Evolutionary conservation across 179 eudicot species (phyloP).

Genomic region (Camellia oleifera): DNA sequence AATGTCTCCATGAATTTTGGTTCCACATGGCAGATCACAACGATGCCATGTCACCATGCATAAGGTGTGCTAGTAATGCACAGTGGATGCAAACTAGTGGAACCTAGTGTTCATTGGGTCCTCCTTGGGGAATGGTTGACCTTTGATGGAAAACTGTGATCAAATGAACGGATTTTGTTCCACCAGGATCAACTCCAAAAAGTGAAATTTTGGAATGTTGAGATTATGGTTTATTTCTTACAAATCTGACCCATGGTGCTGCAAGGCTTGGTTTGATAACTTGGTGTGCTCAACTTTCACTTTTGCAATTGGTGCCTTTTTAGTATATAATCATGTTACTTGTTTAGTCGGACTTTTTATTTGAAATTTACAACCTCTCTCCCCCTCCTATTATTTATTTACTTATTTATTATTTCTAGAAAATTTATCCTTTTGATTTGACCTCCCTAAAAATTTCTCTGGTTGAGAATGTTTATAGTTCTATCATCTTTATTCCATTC

Average conservation of each 20-base stretch:
- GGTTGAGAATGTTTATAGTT: not conserved
- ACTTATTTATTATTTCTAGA: not conserved
- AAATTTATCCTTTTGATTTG: not conserved
- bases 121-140: not conserved
- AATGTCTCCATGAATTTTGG: not conserved
- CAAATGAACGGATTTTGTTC: not conserved
- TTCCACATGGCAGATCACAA: slow-evolving; percentile 7
- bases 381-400: too few relatives aligned
- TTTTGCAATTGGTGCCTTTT: not conserved
- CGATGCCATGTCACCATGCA: not conserved
- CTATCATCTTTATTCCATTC: not conserved
- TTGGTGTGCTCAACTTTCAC: not conserved
- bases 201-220: not conserved
- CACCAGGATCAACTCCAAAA: not conserved
- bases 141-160: not conserved
- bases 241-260: not conserved
- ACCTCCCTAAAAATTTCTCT: not conserved
- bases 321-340: not conserved
- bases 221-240: not conserved
- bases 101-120: not conserved
- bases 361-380: not conserved
- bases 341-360: not conserved
- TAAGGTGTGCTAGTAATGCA: slow-evolving; percentile 4
- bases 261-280: not conserved
- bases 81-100: not conserved